These are phyloP conservation scores for Croton laevigatus DNA, from an alignment of 441 rosid genomes.

Conservation along the genomic window DNA sequence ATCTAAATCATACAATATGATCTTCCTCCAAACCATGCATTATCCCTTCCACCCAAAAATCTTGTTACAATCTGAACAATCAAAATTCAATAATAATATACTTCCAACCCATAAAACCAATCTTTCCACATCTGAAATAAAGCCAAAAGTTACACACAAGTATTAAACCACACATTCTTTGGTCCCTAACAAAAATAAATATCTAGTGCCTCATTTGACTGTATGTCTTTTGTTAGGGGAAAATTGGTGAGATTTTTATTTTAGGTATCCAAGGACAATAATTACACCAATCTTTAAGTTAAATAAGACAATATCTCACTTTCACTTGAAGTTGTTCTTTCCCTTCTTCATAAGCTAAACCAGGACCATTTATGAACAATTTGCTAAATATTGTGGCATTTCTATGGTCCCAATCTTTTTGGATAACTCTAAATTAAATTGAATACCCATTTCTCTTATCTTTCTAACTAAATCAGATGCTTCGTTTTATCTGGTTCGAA, in stretches of 20 bases:
- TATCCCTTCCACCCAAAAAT: too few species aligned
- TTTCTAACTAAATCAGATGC: background rate
- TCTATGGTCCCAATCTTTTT: conserved; percentile 9
- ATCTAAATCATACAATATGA: too few species aligned
- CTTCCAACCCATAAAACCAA: too few species aligned
- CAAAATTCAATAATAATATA: too few species aligned
- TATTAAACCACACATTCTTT: too few species aligned
- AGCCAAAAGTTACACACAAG: too few species aligned
- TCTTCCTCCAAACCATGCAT: too few species aligned
- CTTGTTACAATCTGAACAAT: too few species aligned
- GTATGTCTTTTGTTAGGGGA: background rate
- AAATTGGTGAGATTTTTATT: background rate
- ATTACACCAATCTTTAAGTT: background rate
- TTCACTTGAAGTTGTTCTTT: background rate
- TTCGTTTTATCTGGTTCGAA: conserved; percentile 3
- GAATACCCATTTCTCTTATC: background rate
- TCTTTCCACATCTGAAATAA: too few species aligned
- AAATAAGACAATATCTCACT: background rate
- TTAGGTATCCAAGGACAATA: background rate
- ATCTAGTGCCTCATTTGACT: too few species aligned
- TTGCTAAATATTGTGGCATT: background rate
- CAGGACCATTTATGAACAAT: background rate
- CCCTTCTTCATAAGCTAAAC: background rate
- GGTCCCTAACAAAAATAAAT: too few species aligned
- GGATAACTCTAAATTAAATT: background rate